A percentile compares a stretch with the other conserved stretches of the same genome.
Evolutionary conservation across 208 protist species (phyloP).

Genomic region (Trichomonas tenax): DNA sequence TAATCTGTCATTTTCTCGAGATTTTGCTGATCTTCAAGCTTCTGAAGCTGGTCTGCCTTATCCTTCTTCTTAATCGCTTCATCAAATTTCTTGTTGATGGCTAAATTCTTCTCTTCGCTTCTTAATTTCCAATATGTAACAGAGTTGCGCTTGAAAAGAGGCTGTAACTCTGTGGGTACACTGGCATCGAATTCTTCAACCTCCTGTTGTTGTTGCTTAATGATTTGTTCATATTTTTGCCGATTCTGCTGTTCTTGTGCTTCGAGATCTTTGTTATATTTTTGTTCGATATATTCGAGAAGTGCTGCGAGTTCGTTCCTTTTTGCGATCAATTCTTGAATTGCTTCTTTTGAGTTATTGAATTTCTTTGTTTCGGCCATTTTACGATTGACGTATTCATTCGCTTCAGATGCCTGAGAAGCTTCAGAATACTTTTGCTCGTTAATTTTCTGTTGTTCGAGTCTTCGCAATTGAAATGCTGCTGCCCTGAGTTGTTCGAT

Average conservation of each 20-base stretch:
- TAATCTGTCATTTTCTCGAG: not conserved
- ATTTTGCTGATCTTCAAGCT: not conserved
- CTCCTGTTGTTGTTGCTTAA: not conserved
- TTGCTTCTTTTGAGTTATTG: not conserved
- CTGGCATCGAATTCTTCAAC: not conserved
- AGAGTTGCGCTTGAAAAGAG: not conserved
- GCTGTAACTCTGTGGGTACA: not conserved
- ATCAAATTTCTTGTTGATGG: not conserved
- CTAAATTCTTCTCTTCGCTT: not conserved
- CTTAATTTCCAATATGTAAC: not conserved
- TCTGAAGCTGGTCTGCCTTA: not conserved
- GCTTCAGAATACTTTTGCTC: not conserved
- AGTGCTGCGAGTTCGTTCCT: not conserved
- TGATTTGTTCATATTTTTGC: not conserved
- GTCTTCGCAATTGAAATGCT: not conserved
- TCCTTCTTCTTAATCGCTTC: not conserved
- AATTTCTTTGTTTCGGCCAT: not conserved
- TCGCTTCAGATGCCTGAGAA: not conserved
- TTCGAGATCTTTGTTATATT: not conserved
- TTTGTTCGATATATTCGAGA: not conserved
- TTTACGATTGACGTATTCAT: not conserved
- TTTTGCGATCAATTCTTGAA: not conserved
- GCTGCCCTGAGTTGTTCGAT: not conserved
- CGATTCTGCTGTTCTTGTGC: not conserved
- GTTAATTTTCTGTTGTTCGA: not conserved